Evolutionary conservation across 1,284 basidiomycete species (phyloP).

Genomic region (Pseudozyma sp.): DNA sequence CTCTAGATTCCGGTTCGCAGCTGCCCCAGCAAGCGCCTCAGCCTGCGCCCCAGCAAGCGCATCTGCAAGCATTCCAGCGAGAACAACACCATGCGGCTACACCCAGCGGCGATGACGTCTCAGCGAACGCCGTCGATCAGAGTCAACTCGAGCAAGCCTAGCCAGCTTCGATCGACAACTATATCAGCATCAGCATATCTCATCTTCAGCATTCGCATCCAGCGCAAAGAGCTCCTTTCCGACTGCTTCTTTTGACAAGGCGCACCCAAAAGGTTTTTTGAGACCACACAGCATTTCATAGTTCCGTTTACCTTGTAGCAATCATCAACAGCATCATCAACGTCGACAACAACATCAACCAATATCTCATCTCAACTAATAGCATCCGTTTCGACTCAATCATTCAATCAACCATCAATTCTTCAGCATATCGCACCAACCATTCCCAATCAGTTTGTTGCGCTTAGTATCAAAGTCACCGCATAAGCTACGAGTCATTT

Average conservation of each 20-base stretch:
- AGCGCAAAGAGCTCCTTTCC: neutral
- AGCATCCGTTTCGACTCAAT: neutral
- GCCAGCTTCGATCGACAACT: no score
- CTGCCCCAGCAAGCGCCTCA: neutral
- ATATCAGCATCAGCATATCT: no score
- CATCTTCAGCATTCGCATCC: neutral
- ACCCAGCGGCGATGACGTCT: no score
- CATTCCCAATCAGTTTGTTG: neutral
- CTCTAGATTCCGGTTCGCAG: slow-evolving; percentile 3
- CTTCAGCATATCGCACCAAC: neutral
- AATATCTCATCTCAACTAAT: neutral
- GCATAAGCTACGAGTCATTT: neutral
- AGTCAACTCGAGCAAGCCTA: no score
- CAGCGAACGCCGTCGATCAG: no score
- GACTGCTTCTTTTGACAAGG: neutral
- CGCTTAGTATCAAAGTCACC: neutral
- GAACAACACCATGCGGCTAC: no score
- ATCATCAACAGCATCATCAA: slow-evolving; percentile 6
- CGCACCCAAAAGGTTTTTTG: neutral
- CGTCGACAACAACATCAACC: slow-evolving; percentile 9
- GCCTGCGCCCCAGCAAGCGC: no score
- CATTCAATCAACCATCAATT: neutral
- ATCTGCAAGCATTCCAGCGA: no score
- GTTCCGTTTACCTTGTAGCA: neutral
- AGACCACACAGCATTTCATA: slow-evolving; percentile 7